These are phyloP conservation scores for Pseudogymnoascus sp. DNA, from an alignment of 2,329 filamentous ascomycete species.

Conservation along the genomic window DNA sequence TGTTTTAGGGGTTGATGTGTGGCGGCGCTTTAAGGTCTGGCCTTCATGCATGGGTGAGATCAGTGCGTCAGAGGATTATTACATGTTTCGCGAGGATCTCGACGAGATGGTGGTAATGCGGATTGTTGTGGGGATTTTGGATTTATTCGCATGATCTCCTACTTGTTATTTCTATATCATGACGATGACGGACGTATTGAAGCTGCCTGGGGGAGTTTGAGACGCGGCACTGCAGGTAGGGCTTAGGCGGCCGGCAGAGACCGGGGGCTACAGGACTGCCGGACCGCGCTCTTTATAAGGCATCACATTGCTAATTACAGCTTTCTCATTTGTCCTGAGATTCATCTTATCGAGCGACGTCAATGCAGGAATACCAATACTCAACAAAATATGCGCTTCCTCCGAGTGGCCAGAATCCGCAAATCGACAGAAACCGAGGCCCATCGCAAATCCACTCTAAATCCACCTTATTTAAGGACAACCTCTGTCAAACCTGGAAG, in stretches of 20 bases:
- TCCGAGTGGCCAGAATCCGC: background rate
- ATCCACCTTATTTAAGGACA: background rate
- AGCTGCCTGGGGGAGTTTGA: background rate
- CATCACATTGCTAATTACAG: background rate
- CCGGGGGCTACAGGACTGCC: background rate
- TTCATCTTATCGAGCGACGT: background rate
- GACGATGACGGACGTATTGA: background rate
- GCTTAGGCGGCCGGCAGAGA: background rate
- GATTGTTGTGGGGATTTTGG: background rate
- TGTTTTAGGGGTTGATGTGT: background rate
- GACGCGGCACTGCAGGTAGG: background rate
- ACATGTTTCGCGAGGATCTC: background rate
- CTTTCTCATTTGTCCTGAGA: background rate
- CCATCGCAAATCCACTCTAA: background rate
- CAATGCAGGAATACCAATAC: background rate
- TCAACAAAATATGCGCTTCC: background rate
- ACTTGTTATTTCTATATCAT: background rate
- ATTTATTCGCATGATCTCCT: background rate
- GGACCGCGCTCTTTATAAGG: background rate
- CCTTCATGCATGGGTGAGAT: background rate
- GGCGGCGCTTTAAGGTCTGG: background rate
- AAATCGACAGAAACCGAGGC: background rate
- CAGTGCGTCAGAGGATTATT: background rate
- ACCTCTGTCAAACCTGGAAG: background rate
- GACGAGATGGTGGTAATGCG: background rate